Percentiles rank a stretch among this genome's conserved stretches.
These are phyloP conservation scores for Begonia fuchsioides DNA, from an alignment of 306 rosid species.

Conservation along the genomic window DNA sequence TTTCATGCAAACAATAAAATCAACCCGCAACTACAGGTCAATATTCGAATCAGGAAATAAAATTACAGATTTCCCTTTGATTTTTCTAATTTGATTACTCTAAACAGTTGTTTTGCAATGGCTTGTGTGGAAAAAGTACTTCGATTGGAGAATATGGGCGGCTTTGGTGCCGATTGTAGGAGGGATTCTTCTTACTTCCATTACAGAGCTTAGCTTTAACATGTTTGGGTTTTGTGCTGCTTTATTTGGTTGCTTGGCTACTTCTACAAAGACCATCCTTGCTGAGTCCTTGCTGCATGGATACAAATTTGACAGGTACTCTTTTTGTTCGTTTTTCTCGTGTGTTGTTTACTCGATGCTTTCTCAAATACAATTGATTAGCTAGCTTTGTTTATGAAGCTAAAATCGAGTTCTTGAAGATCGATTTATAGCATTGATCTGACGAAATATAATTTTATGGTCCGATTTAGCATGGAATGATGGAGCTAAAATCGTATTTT, in stretches of 20 bases:
- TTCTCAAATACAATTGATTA: background rate
- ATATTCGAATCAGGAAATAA: conserved; percentile 3
- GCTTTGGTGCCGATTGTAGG: conserved; percentile 94
- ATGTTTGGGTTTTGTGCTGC: conserved; percentile 95
- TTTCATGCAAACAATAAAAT: conserved; percentile 96
- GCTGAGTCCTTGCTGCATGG: conserved; percentile 91
- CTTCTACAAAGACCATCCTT: conserved; percentile 93
- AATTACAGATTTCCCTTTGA: background rate
- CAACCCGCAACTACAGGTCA: conserved; percentile 92
- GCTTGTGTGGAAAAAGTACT: conserved; percentile 88
- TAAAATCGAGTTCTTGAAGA: no score
- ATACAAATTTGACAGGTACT: conserved; percentile 91
- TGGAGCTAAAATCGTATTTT: no score
- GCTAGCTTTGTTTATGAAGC: no score
- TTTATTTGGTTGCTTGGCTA: conserved; percentile 90
- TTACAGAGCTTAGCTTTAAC: conserved; percentile 91
- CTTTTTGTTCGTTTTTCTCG: conserved; percentile 7
- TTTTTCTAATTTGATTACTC: conserved; percentile 14
- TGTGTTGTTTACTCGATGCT: background rate
- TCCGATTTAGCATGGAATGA: no score
- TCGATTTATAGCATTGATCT: no score
- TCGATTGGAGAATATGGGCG: conserved; percentile 91
- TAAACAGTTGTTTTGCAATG: conserved; percentile 76
- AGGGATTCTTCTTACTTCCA: conserved; percentile 93
- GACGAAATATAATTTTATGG: no score